phyloP scores from a whole-genome alignment of 768 basidiomycete genomes.

The Ramaria sp. region DNA sequence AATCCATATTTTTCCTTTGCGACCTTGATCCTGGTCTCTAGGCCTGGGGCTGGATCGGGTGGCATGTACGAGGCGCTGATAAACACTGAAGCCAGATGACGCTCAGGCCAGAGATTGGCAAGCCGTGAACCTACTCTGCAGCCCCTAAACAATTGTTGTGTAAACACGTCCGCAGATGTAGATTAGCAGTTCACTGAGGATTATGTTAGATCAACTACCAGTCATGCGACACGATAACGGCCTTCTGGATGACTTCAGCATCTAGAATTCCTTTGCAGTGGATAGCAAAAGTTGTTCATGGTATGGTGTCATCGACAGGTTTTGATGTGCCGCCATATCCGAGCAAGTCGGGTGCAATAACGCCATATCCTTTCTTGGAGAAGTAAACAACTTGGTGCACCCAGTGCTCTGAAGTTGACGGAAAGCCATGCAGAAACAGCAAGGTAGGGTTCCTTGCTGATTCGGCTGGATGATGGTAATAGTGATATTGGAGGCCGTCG shows the following conservation, averaged over 20 bases:
- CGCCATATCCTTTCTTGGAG: conserved; percentile 28
- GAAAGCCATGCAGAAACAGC: conserved; percentile 39
- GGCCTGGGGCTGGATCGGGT: conserved; percentile 20
- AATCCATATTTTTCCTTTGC: conserved; percentile 20
- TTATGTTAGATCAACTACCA: conserved; percentile 19
- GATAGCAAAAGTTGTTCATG: conserved; percentile 22
- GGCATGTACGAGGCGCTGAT: conserved; percentile 26
- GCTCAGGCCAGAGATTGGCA: conserved; percentile 26
- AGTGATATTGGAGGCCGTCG: conserved; percentile 26
- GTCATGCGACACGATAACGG: conserved; percentile 34
- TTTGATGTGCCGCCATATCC: conserved; percentile 43
- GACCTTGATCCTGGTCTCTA: conserved; percentile 16
- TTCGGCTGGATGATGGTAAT: conserved; percentile 21
- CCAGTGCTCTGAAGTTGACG: conserved; percentile 31
- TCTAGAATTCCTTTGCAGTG: conserved; percentile 35
- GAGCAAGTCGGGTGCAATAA: conserved; percentile 41
- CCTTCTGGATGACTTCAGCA: conserved; percentile 22
- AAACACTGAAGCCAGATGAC: conserved; percentile 32
- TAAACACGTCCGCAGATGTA: neutral
- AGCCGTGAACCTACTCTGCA: conserved; percentile 24
- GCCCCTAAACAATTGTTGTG: conserved; percentile 26
- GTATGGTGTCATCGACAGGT: conserved; percentile 30
- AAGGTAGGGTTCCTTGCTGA: conserved; percentile 23
- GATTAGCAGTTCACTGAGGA: neutral
- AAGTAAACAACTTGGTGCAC: conserved; percentile 28